phyloP scores from a whole-genome alignment of 2,329 filamentous ascomycete genomes.

The Alternaria novae-zelandiae region DNA sequence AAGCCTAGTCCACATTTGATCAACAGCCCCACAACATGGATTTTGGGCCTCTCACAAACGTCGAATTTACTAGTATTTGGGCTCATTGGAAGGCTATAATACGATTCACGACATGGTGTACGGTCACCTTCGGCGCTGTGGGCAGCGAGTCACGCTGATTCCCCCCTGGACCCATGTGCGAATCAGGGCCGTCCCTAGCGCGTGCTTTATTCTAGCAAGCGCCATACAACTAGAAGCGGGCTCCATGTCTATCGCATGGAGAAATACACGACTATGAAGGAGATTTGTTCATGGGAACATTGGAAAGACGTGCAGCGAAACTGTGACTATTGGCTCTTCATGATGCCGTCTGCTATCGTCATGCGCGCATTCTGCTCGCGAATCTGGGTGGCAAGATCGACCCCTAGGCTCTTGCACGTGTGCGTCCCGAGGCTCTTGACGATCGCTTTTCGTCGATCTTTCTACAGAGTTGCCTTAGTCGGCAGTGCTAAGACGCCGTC shows the following conservation, averaged over 20 bases:
- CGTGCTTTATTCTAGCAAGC: not conserved
- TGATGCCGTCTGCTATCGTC: not conserved
- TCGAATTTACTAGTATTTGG: too few relatives aligned
- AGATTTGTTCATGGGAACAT: not conserved
- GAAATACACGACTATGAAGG: not conserved
- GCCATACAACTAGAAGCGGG: not conserved
- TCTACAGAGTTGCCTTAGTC: not conserved
- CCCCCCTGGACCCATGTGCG: not conserved
- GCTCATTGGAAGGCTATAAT: too few relatives aligned
- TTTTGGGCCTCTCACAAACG: too few relatives aligned
- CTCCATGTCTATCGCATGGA: not conserved
- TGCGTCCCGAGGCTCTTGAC: not conserved
- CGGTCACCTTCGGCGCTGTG: not conserved
- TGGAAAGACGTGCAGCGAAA: not conserved
- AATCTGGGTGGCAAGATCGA: not conserved
- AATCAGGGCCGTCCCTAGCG: not conserved
- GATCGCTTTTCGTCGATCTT: not conserved
- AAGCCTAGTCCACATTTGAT: too few relatives aligned
- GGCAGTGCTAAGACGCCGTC: not conserved
- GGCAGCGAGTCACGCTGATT: not conserved
- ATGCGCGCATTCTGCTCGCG: not conserved
- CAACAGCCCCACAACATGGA: too few relatives aligned
- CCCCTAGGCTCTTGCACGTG: not conserved
- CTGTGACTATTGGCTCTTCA: not conserved
- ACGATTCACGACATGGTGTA: too few relatives aligned